Percentiles rank a stretch among this genome's conserved stretches.
phyloP scores from a whole-genome alignment of 129 eudicot genomes.

The Centaurea solstitialis region DNA sequence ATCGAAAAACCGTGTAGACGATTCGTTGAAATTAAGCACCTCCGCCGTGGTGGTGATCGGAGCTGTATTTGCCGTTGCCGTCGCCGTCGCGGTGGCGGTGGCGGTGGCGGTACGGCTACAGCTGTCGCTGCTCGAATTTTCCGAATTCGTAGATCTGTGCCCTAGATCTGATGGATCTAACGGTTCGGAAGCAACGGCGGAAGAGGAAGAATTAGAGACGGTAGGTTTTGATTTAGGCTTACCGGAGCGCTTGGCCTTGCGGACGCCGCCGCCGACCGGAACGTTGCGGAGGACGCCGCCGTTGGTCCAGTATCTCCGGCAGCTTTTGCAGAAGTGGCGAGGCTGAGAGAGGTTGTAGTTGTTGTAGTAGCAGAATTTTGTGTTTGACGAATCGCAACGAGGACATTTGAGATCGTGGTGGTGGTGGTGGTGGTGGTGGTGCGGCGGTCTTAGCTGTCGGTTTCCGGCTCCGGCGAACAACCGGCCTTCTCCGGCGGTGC shows the following conservation, averaged over 20 bases:
- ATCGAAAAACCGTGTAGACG: neutral
- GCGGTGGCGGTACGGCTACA: constrained; percentile 19
- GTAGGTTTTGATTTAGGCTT: neutral
- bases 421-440: constrained; percentile 22
- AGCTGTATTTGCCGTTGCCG: neutral
- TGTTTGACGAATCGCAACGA: constrained; percentile 53
- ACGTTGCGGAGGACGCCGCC: constrained; percentile 35
- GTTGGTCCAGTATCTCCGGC: constrained; percentile 28
- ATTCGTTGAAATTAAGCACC: neutral
- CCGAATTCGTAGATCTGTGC: constrained; percentile 19
- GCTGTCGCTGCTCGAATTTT: constrained; percentile 23
- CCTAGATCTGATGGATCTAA: neutral
- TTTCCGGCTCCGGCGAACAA: constrained; percentile 24
- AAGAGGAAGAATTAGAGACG: neutral
- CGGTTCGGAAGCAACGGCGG: neutral
- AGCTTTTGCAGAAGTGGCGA: constrained; percentile 28
- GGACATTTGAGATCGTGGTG: constrained; percentile 42
- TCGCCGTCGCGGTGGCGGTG: too few relatives aligned
- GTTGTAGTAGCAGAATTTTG: constrained; percentile 60
- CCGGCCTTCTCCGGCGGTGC: neutral
- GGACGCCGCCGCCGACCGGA: constrained; percentile 34
- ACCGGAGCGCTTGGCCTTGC: constrained; percentile 23
- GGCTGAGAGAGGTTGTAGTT: constrained; percentile 35
- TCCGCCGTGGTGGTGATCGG: neutral
- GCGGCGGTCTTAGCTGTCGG: neutral